These are phyloP conservation scores for Eucalyptus coolabah DNA, from an alignment of 345 rosid genomes.

Conservation along the genomic window DNA sequence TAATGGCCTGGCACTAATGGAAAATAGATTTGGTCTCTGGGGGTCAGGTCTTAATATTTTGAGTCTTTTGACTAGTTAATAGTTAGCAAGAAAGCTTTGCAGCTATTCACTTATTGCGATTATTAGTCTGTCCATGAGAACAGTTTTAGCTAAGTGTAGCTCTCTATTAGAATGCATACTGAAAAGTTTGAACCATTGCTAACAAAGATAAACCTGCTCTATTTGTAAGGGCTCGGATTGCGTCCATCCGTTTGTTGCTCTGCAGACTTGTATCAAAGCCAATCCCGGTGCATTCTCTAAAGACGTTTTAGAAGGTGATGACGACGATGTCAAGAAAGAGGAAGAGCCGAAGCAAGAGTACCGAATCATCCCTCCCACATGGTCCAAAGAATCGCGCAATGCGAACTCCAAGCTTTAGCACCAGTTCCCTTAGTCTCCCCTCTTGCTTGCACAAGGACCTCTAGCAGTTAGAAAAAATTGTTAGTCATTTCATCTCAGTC, in stretches of 20 bases:
- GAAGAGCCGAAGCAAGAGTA: slow-evolving; percentile 40
- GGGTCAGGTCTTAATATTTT: background rate
- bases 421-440: background rate
- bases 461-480: background rate
- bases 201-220: background rate
- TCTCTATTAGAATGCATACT: background rate
- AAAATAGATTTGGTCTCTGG: background rate
- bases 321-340: slow-evolving; percentile 14
- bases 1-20: background rate
- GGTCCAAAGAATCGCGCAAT: slow-evolving; percentile 40
- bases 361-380: slow-evolving; percentile 52
- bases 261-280: slow-evolving; percentile 73
- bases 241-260: slow-evolving; percentile 63
- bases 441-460: background rate
- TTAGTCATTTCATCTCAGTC: background rate
- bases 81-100: background rate
- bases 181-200: background rate
- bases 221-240: slow-evolving; percentile 74
- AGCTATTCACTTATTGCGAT: no score
- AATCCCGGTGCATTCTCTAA: slow-evolving; percentile 68
- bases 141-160: background rate
- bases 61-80: background rate
- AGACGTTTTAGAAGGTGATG: slow-evolving; percentile 27
- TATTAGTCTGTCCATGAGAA: background rate
- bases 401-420: slow-evolving; percentile 20